Evolutionary conservation across 1,284 basidiomycete species (phyloP), one percentile per base, ranked within the genome.

Genomic region (Termitomyces sp.): DNA sequence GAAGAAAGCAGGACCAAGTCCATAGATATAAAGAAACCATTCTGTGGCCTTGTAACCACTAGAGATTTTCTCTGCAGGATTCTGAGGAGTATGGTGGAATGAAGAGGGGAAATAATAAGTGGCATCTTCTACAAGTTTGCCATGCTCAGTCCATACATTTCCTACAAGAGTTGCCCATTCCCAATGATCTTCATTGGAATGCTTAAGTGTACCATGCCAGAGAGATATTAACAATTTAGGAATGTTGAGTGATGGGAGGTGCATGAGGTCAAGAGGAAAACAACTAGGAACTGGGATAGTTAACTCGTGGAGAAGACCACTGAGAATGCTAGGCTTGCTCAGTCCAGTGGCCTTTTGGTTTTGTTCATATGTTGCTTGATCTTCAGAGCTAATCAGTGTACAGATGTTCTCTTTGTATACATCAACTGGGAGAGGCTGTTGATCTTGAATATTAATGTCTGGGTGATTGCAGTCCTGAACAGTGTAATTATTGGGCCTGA

Each of bases 1-100:
- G 31, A 74, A 57, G 0, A 72, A 31, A 3, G 52, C 69, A 6
- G 72, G 69, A 3, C 62, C 66, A 2, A 73, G 62, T 7, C 64
- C 68, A 57, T 64, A 70, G 34, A 75, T 10, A 41, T 69, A 73
- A 0, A 58, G 49, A 8, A 58, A 53, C 24, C 42, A 75, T 53
- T 72, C 69, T 35, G 53, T 57, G 0, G 67, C 66, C 39, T 72
- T 72, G 49, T 68, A 74, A 30, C 61, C 65, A 56, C 68, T 70
- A 0, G 53, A 58, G 21, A 24, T 24, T 24, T 5, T n/a, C 52
- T 64, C 54, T 3, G 64, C 65, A 37, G 63, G 63, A 51, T 72
- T 66, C 0, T 57, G 56, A 26, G 69, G 70, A 5, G 62, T 55
- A 1, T 60, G 38, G 51, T 70, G 63, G 54, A 68, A 70, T 2